Percentiles rank a stretch among this genome's conserved stretches.
Conservation (phyloP, 2,329 filamentous ascomycete species). For the Penicillium psychrosexuale region DNA sequence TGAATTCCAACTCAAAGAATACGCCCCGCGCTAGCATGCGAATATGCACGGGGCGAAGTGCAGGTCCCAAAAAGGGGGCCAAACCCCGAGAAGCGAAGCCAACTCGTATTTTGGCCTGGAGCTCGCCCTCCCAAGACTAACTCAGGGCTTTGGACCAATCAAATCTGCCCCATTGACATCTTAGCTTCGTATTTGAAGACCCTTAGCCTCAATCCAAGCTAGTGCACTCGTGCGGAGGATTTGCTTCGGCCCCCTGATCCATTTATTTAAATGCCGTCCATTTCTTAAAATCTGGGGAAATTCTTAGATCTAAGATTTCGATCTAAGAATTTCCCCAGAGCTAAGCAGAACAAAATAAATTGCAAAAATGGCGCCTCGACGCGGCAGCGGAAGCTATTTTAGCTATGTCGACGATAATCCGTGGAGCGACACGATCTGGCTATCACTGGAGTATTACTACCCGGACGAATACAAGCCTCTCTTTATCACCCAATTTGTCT, state of each 20-base stretch:
- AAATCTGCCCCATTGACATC: not conserved
- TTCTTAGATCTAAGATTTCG: no score
- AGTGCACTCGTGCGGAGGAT: not conserved
- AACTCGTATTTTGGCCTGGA: not conserved
- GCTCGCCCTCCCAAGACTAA: not conserved
- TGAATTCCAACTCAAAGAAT: not conserved
- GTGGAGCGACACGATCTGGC: conserved; percentile 3
- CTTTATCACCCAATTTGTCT: conserved; percentile 13
- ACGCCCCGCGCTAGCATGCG: not conserved
- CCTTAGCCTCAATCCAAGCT: not conserved
- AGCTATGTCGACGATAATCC: not conserved
- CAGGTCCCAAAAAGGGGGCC: not conserved
- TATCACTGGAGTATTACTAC: not conserved
- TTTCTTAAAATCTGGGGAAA: not conserved
- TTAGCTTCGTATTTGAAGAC: conserved; percentile 4
- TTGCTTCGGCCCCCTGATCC: not conserved
- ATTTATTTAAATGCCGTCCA: not conserved
- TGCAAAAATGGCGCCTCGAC: conserved; percentile 16
- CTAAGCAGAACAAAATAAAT: not conserved
- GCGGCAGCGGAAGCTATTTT: conserved; percentile 5
- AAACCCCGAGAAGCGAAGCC: not conserved
- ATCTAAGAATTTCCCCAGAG: no score
- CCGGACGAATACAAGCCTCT: not conserved
- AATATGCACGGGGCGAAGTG: not conserved
- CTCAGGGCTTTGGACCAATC: not conserved